These are phyloP conservation scores for Mucuna pruriens DNA, from an alignment of 306 rosid genomes.

Conservation along the genomic window DNA sequence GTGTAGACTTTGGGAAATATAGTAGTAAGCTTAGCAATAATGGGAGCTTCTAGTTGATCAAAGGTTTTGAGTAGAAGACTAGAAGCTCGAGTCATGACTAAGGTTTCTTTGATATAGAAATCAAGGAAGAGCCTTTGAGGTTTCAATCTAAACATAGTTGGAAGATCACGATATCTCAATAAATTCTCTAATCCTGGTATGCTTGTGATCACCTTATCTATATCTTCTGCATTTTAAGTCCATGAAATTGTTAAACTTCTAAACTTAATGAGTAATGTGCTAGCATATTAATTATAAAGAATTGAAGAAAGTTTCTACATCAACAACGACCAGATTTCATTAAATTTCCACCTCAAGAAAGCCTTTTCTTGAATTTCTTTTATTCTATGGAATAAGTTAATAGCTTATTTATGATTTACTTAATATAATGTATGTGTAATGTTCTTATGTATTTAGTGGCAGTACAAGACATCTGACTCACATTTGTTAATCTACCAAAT, in stretches of 20 bases:
- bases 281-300: background rate
- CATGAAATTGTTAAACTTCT: background rate
- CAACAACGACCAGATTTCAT: background rate
- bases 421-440: too few species aligned
- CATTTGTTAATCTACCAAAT: background rate
- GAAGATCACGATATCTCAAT: constrained; percentile 23
- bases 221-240: background rate
- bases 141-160: background rate
- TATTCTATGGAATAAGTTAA: too few species aligned
- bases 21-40: constrained; percentile 10
- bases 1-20: constrained; percentile 28
- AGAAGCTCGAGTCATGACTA: constrained; percentile 14
- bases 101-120: too few species aligned
- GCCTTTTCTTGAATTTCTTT: too few species aligned
- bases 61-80: constrained; percentile 30
- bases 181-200: constrained; percentile 21
- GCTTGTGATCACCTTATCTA: constrained; percentile 10
- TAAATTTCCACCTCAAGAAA: too few species aligned
- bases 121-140: background rate
- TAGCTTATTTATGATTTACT: too few species aligned
- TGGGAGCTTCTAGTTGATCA: constrained; percentile 29
- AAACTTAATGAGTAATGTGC: background rate
- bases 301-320: background rate
- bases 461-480: too few species aligned
- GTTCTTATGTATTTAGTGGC: too few species aligned